Evolutionary conservation across 805 yeast genomes (phyloP).

Genomic region (Pichia phayaonensis): DNA sequence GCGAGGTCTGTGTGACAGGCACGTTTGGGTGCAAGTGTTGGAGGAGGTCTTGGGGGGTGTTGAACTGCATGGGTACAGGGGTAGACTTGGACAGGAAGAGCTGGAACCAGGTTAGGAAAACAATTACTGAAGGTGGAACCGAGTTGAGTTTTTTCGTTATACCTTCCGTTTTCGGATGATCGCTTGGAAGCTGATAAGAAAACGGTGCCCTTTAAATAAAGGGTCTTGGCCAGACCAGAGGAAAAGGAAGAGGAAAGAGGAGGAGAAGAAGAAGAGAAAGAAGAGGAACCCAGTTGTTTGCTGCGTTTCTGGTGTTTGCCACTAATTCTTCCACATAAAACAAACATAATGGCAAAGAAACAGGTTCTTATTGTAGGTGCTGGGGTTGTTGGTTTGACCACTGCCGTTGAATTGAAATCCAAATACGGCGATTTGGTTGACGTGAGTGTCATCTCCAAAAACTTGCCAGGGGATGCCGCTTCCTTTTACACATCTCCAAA

Average conservation of each 20-base stretch:
- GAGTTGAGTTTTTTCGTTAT: no score
- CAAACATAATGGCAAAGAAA: slow-evolving; percentile 2
- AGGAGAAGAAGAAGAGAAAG: no score
- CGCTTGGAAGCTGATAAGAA: not conserved
- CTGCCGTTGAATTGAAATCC: slow-evolving; percentile 33
- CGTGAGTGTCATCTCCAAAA: slow-evolving; percentile 35
- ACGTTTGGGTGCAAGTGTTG: not conserved
- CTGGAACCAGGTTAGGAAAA: no score
- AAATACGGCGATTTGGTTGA: slow-evolving; percentile 21
- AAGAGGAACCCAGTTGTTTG: no score
- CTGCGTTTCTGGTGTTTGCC: no score
- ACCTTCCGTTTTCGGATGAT: not conserved
- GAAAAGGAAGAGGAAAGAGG: no score
- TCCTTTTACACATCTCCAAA: slow-evolving; percentile 50
- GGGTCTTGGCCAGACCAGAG: not conserved
- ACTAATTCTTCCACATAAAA: no score
- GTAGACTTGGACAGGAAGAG: no score
- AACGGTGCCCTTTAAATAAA: not conserved
- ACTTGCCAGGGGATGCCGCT: slow-evolving; percentile 49
- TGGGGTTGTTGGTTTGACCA: slow-evolving; percentile 43
- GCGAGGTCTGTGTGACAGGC: not conserved
- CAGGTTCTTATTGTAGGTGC: slow-evolving; percentile 16
- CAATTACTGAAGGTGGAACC: no score
- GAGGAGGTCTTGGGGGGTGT: not conserved
- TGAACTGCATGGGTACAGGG: not conserved